Evolutionary conservation across 169 alveolate species (phyloP).

Genomic region (Plasmodium billcollinsi): DNA sequence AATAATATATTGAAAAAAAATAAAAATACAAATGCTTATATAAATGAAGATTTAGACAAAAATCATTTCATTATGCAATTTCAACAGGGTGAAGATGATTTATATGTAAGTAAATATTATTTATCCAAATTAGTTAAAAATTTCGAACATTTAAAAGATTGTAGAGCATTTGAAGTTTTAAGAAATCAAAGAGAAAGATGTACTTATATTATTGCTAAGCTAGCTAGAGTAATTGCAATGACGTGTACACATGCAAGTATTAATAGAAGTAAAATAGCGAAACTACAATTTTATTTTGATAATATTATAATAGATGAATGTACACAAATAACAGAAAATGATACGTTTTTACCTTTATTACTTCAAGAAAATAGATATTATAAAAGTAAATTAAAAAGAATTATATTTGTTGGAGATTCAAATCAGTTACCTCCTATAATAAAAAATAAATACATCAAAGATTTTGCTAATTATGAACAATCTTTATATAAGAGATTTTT

Average conservation of each 20-base stretch:
- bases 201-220: conserved; percentile 91
- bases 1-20: not conserved
- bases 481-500: conserved; percentile 88
- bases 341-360: conserved; percentile 93
- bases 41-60: not conserved
- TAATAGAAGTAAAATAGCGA: conserved; percentile 88
- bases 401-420: conserved; percentile 94
- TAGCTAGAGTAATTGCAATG: conserved; percentile 95
- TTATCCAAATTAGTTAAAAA: conserved; percentile 74
- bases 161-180: conserved; percentile 93
- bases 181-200: conserved; percentile 94
- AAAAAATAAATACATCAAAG: conserved; percentile 86
- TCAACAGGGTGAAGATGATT: conserved; percentile 21
- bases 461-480: conserved; percentile 89
- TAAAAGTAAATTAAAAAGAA: conserved; percentile 88
- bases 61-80: conserved; percentile 7
- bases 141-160: conserved; percentile 86
- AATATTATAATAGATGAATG: conserved; percentile 92
- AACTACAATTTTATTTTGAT: conserved; percentile 86
- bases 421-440: conserved; percentile 95
- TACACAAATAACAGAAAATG: conserved; percentile 92
- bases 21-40: not conserved
- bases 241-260: conserved; percentile 97
- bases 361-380: conserved; percentile 85
- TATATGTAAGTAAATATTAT: conserved; percentile 33